Evolutionary conservation across 164 flowering plant species (phyloP).

Genomic region (Magnolia kwangsiensis): DNA sequence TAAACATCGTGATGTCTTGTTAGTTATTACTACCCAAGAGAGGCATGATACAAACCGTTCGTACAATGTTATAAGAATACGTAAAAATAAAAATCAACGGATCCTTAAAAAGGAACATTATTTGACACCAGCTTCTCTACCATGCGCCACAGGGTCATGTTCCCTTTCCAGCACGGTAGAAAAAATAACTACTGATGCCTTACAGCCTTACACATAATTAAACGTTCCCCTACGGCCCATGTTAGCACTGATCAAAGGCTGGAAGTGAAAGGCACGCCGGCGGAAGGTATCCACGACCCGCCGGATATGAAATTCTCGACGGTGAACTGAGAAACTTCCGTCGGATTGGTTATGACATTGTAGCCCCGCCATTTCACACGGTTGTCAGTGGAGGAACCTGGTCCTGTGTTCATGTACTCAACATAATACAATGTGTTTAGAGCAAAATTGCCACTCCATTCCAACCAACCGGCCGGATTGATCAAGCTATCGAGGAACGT

Average conservation of each 20-base stretch:
- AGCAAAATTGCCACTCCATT: constrained; percentile 27
- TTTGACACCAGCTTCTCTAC: not conserved
- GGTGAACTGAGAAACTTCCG: constrained; percentile 24
- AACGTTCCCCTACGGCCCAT: not conserved
- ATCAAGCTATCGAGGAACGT: constrained; percentile 31
- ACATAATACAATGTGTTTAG: constrained; percentile 31
- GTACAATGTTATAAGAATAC: not conserved
- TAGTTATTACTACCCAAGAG: too few species aligned
- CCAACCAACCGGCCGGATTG: constrained; percentile 46
- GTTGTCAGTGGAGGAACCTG: constrained; percentile 21
- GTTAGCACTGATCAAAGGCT: not conserved
- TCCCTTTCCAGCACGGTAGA: not conserved
- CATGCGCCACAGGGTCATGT: not conserved
- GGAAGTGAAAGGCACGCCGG: constrained; percentile 24
- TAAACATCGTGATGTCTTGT: too few species aligned
- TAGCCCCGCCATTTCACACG: constrained; percentile 42
- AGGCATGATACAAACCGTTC: not conserved
- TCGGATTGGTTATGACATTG: constrained; percentile 12
- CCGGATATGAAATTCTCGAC: constrained; percentile 28
- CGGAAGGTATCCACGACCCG: constrained; percentile 27
- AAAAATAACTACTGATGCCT: not conserved
- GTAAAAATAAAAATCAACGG: too few species aligned
- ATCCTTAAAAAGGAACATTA: not conserved
- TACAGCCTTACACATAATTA: not conserved
- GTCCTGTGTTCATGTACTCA: constrained; percentile 35